These are phyloP conservation scores for Globisporangium barbulae DNA, from an alignment of 352 stramenopile species.

Conservation along the genomic window DNA sequence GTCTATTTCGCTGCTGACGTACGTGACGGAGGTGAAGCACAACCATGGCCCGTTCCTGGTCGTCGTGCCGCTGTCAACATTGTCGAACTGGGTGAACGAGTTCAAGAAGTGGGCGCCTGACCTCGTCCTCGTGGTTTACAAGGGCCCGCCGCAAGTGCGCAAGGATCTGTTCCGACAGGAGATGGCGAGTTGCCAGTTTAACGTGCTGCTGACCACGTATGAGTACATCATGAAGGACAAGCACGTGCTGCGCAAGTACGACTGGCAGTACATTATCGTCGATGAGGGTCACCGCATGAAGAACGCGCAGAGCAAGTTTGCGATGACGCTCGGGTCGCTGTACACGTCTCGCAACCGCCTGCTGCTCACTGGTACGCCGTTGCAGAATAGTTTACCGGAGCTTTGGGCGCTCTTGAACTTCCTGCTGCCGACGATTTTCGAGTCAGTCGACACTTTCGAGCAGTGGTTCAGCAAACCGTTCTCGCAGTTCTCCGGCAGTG, in stretches of 20 bases:
- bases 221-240: constrained; percentile 94
- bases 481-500: constrained; percentile 70
- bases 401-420: constrained; percentile 93
- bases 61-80: constrained; percentile 94
- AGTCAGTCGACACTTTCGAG: constrained; percentile 88
- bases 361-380: constrained; percentile 97
- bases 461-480: constrained; percentile 90
- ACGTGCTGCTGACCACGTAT: constrained; percentile 94
- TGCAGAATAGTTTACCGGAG: constrained; percentile 97
- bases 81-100: constrained; percentile 95
- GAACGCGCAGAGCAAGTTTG: constrained; percentile 90
- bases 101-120: constrained; percentile 93
- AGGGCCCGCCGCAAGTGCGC: constrained; percentile 70
- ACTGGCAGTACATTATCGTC: constrained; percentile 93
- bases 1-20: constrained; percentile 82
- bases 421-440: constrained; percentile 89
- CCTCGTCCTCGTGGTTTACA: constrained; percentile 98
- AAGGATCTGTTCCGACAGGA: constrained; percentile 81
- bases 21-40: constrained; percentile 81
- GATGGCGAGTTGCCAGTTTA: constrained; percentile 87
- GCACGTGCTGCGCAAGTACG: constrained; percentile 83
- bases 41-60: constrained; percentile 96
- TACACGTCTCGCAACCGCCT: constrained; percentile 89
- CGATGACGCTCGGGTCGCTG: constrained; percentile 78
- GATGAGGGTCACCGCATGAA: constrained; percentile 95